These are phyloP conservation scores for Starmerella apis DNA, from an alignment of 805 yeast species.

Conservation along the genomic window DNA sequence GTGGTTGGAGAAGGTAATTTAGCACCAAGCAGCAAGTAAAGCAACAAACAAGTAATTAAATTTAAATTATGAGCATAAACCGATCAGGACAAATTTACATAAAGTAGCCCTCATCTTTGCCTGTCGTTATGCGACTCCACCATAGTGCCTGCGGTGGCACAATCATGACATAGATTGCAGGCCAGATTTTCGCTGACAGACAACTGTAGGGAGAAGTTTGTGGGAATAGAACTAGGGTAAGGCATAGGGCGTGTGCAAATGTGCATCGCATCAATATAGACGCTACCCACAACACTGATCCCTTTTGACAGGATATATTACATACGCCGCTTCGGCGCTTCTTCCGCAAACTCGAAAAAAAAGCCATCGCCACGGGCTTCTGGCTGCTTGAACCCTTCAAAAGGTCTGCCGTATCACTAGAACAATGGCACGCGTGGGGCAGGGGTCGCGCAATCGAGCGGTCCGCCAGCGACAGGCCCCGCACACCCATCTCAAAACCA, in stretches of 20 bases:
- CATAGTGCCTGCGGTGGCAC: background rate
- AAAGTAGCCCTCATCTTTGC: too few species aligned
- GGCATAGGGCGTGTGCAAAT: constrained; percentile 7
- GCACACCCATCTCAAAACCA: background rate
- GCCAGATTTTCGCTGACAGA: background rate
- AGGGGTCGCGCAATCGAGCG: constrained; percentile 16
- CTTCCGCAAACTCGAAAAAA: background rate
- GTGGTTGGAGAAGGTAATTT: background rate
- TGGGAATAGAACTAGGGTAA: background rate
- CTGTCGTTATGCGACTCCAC: too few species aligned
- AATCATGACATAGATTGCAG: background rate
- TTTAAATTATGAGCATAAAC: background rate
- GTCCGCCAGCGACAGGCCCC: constrained; percentile 3
- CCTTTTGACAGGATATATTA: constrained; percentile 2
- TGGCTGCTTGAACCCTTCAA: background rate
- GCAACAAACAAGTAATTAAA: too few species aligned
- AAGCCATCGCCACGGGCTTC: background rate
- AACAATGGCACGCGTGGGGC: constrained; percentile 19
- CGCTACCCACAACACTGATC: constrained; percentile 4
- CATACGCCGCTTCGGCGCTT: constrained; percentile 8
- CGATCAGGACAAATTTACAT: too few species aligned
- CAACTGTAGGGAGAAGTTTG: background rate
- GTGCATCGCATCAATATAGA: constrained; percentile 11
- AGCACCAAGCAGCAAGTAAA: background rate
- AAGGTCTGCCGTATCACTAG: background rate